Base-by-base conservation (phyloP, 1,139 yeast species). In the Taphrina flavorubra region DNA sequence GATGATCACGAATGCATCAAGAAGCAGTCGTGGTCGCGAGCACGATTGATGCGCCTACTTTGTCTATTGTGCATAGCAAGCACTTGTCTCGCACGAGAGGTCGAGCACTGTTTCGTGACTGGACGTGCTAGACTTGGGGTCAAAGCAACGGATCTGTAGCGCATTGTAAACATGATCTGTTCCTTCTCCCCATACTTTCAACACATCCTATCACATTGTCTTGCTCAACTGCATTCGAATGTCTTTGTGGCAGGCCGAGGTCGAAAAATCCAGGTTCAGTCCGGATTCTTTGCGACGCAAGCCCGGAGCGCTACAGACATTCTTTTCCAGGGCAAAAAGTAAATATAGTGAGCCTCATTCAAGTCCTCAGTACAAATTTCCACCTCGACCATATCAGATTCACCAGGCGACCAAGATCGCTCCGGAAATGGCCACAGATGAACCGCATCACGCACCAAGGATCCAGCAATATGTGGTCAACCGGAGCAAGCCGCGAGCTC, bases 231-330 rank as follows among this genome's bases (percentile, higher is more conserved):
- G 20, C 36, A 11, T 2, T n/a, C 18, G 2, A 18, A 58, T 58
- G 62, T 58, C 62, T 20, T 47, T 58, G 39, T 58, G 62, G 62
- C 36, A 58, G 31, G 53, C 62, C 10, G 62, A 58, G 31, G 62
- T 58, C 11, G 62, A 58, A 40, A 58, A 58, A 47, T 58, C 62
- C 20, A 58, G 31, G 44, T 31, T 44, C 53, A 58, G 51, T 42
- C 62, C 62, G 14, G 58, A 53, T 34, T 39, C 60, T 1, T 20
- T 49, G 53, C 18, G 53, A 20, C 53, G 36, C 53, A 49, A 49
- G 53, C 53, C 31, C 6, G 36, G 36, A 10, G 36, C 53, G 20
- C 36, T 49, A 3, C 53, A 49, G 36, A 20, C 31, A 10, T 49
- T 49, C 53, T 49, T 49, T n/a, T 49, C 53, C n/a, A 49, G n/a